Evolutionary conservation across 164 flowering plant species (phyloP).

Genomic region (Cinnamomum micranthum): DNA sequence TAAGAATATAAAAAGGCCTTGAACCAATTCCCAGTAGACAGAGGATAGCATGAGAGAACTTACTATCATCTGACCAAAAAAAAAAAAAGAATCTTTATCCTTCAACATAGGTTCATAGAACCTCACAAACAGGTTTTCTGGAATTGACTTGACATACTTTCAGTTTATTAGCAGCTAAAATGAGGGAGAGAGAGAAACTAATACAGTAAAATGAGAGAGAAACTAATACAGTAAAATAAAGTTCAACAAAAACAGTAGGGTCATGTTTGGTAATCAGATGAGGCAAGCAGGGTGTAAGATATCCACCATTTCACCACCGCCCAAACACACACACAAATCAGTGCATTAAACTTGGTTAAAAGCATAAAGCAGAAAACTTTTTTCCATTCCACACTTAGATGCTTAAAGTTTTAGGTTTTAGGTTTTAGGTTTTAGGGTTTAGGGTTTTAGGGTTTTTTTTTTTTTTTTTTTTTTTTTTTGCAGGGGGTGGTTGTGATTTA

Average conservation of each 20-base stretch:
- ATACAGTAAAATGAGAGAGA: too few species aligned
- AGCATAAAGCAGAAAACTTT: too few species aligned
- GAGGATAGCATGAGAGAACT: background rate
- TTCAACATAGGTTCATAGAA: background rate
- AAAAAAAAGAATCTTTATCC: background rate
- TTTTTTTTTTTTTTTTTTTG: background rate
- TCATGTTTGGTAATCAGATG: too few species aligned
- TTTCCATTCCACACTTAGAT: background rate
- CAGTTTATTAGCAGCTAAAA: too few species aligned
- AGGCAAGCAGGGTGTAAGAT: too few species aligned
- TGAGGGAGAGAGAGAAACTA: too few species aligned
- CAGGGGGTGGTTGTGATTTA: background rate
- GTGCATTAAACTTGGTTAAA: too few species aligned
- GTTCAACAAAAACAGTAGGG: too few species aligned
- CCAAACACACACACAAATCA: too few species aligned
- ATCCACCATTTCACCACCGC: too few species aligned
- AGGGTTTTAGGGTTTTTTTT: background rate
- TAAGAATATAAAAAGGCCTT: background rate
- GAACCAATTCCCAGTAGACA: background rate
- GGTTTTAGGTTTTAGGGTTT: background rate
- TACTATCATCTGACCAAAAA: background rate
- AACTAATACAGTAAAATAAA: too few species aligned
- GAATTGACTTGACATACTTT: too few species aligned
- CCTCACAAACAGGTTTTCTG: background rate
- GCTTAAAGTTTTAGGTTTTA: background rate